A percentile compares a stretch with the other conserved stretches of the same genome.
Conservation (phyloP, 2,329 filamentous ascomycete species). For the Fusarium poae region DNA sequence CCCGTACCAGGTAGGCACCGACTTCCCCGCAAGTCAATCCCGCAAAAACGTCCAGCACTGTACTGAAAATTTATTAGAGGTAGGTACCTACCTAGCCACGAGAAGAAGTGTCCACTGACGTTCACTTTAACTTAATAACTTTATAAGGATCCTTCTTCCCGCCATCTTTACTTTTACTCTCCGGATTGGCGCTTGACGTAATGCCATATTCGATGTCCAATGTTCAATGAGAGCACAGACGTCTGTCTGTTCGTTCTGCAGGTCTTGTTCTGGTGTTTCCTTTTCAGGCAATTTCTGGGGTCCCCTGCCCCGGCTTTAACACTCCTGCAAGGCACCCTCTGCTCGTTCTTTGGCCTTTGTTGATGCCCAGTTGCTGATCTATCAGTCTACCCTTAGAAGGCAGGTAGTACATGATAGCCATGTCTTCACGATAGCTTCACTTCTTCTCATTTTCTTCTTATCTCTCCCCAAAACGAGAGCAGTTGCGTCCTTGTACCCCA, state of each 20-base stretch:
- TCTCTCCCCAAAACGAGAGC: neutral
- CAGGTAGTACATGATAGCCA: neutral
- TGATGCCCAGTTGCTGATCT: conserved; percentile 15
- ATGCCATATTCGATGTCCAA: neutral
- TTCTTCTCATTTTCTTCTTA: neutral
- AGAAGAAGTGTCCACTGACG: neutral
- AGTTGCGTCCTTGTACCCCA: neutral
- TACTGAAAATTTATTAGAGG: neutral
- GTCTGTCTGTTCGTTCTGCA: conserved; percentile 10
- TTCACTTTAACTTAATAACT: neutral
- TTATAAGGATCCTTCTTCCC: neutral
- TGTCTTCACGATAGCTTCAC: conserved; percentile 19
- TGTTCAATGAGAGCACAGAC: neutral
- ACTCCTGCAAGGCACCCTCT: conserved; percentile 22
- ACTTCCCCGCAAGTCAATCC: too few species aligned
- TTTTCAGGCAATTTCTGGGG: conserved; percentile 7
- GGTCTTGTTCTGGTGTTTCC: conserved; percentile 29
- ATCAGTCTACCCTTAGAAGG: neutral
- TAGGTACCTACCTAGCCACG: too few species aligned
- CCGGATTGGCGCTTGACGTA: conserved; percentile 27
- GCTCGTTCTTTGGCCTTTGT: neutral
- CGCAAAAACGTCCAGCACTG: conserved; percentile 1
- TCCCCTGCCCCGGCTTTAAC: conserved; percentile 7
- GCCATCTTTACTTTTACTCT: conserved; percentile 3
- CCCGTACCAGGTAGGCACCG: neutral